phyloP scores from a whole-genome alignment of 371 early-diverging fungal genomes.

The Mucor saturninus region DNA sequence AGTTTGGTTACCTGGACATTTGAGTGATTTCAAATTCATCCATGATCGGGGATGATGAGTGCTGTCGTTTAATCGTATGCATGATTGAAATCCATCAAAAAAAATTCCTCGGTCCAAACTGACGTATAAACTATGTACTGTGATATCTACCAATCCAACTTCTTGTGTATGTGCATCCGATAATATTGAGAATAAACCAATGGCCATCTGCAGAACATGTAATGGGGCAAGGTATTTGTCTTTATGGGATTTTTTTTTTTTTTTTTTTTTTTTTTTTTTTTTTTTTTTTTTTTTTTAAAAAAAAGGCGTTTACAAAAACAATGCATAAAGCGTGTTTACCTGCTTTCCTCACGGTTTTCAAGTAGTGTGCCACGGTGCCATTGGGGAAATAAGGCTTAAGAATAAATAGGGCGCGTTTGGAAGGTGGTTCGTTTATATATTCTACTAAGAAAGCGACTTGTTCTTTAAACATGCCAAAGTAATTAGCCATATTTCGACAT shows the following conservation, averaged over 20 bases:
- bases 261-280: not conserved
- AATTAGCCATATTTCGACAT: constrained; percentile 19
- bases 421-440: not conserved
- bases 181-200: constrained; percentile 23
- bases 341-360: not conserved
- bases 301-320: too few species aligned
- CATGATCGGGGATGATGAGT: not conserved
- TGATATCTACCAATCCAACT: constrained; percentile 13
- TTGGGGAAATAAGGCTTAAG: constrained; percentile 1
- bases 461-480: constrained; percentile 6
- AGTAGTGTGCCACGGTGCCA: constrained; percentile 4
- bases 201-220: constrained; percentile 19
- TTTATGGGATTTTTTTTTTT: not conserved
- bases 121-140: constrained; percentile 1
- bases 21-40: not conserved
- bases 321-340: constrained; percentile 2
- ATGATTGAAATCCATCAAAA: constrained; percentile 17
- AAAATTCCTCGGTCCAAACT: constrained; percentile 8
- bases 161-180: constrained; percentile 17
- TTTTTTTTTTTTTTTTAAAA: not conserved
- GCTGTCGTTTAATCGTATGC: not conserved
- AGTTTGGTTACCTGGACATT: not conserved
- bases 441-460: not conserved
- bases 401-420: not conserved
- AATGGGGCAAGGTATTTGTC: constrained; percentile 1